phyloP scores from a whole-genome alignment of 176 grass and related monocot genomes.

The Avena sativa region DNA sequence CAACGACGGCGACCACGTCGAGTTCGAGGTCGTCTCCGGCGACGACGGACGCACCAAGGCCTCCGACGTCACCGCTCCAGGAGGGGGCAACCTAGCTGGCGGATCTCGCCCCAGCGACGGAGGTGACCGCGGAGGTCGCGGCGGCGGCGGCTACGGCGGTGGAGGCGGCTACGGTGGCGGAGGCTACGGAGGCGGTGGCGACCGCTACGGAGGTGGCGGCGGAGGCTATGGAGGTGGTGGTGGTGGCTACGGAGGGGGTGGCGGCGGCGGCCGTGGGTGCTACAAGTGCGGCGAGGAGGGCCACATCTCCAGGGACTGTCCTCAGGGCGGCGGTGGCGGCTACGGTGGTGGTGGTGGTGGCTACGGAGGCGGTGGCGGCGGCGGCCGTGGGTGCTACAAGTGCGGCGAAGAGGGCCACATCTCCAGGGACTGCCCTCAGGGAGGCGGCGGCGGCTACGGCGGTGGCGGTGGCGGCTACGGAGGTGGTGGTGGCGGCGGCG shows the following conservation, averaged over 20 bases:
- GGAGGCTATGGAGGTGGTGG: neutral
- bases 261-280: neutral
- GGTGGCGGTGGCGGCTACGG: neutral
- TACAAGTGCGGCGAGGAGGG: slow-evolving; percentile 13
- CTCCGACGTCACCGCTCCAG: neutral
- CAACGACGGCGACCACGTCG: neutral
- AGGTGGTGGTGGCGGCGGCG: neutral
- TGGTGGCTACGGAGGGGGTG: neutral
- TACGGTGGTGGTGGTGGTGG: neutral
- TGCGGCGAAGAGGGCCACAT: slow-evolving; percentile 14
- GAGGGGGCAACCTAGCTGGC: neutral
- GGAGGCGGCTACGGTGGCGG: neutral
- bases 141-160: neutral
- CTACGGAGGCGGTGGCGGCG: neutral
- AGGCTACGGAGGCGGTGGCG: neutral
- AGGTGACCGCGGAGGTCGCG: neutral
- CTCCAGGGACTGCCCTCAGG: neutral
- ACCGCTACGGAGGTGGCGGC: neutral
- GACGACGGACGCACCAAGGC: slow-evolving; percentile 14
- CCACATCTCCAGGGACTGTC: slow-evolving; percentile 1
- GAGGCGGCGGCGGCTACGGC: neutral
- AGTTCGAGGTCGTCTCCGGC: neutral
- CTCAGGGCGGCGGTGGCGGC: neutral
- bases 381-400: neutral
- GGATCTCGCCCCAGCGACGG: neutral